Percentiles rank a stretch among this genome's conserved stretches.
These are phyloP conservation scores for Paramecium primaurelia DNA, from an alignment of 73 alveolate genomes.

Conservation along the genomic window DNA sequence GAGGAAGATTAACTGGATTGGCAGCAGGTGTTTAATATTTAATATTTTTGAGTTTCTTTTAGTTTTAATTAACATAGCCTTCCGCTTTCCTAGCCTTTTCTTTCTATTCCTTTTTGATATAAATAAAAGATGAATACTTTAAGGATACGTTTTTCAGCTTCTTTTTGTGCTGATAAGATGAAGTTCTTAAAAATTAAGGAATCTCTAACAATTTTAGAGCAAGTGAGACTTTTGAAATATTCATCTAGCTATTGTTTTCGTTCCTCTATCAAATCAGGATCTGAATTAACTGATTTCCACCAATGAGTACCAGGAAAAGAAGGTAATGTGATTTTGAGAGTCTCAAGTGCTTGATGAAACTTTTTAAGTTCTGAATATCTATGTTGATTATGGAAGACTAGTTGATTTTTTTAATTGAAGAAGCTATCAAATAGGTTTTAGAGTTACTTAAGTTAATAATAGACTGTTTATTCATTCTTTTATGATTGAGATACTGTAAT, in stretches of 20 bases:
- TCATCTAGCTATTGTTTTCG: background rate
- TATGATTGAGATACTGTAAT: background rate
- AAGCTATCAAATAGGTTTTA: background rate
- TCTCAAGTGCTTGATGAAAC: slow-evolving; percentile 10
- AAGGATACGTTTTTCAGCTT: background rate
- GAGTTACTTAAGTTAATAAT: background rate
- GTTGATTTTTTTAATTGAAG: background rate
- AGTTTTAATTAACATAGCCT: background rate
- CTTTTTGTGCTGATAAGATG: background rate
- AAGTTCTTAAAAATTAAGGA: slow-evolving; percentile 24
- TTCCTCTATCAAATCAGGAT: slow-evolving; percentile 6
- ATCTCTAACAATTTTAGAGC: background rate
- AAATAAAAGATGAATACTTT: background rate
- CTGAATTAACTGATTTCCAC: background rate
- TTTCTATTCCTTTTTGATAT: background rate
- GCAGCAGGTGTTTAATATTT: background rate
- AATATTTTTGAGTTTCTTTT: background rate
- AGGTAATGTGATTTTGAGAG: background rate
- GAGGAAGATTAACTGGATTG: background rate
- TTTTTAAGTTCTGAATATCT: slow-evolving; percentile 24
- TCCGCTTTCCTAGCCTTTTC: background rate
- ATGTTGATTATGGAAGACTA: background rate
- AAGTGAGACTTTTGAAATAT: background rate
- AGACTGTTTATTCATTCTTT: background rate
- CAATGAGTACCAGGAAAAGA: background rate